A percentile compares a stretch with the other conserved stretches of the same genome.
Evolutionary conservation across 2,329 filamentous ascomycete genomes (phyloP).

Genomic region (Cytospora chrysosperma): DNA sequence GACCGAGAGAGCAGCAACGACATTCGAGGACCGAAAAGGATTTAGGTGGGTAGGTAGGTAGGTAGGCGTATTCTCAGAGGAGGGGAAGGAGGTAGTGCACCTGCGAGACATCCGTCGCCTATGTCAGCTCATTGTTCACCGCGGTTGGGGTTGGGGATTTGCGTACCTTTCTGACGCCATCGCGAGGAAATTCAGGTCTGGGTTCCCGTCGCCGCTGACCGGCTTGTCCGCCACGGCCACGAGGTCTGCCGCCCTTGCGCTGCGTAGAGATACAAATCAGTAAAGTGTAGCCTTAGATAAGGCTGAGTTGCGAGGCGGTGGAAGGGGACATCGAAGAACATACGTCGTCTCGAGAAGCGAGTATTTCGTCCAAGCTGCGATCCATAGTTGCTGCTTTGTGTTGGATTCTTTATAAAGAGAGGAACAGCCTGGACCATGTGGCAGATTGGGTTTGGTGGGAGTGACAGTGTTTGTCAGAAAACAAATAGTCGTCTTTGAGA

Average conservation of each 20-base stretch:
- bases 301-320: neutral
- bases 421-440: neutral
- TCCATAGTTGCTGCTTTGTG: conserved; percentile 44
- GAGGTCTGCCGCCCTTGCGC: conserved; percentile 27
- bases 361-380: conserved; percentile 57
- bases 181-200: conserved; percentile 61
- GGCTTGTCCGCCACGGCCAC: conserved; percentile 32
- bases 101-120: conserved; percentile 23
- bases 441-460: neutral
- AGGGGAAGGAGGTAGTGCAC: conserved; percentile 33
- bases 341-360: conserved; percentile 43
- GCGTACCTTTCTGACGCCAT: conserved; percentile 85
- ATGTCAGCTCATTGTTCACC: conserved; percentile 4
- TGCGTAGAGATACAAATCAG: conserved; percentile 13
- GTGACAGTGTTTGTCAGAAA: neutral
- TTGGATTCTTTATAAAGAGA: neutral
- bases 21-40: conserved; percentile 34
- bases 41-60: conserved; percentile 5
- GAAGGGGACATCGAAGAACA: neutral
- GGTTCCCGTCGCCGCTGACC: conserved; percentile 34
- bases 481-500: neutral
- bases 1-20: conserved; percentile 33
- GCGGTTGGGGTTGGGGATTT: conserved; percentile 4
- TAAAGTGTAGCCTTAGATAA: conserved; percentile 11
- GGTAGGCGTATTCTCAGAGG: conserved; percentile 27